Percentiles rank a stretch among this genome's conserved stretches.
Evolutionary conservation across 169 alveolate genomes (phyloP).

Genomic region (Eimeria acervulina): DNA sequence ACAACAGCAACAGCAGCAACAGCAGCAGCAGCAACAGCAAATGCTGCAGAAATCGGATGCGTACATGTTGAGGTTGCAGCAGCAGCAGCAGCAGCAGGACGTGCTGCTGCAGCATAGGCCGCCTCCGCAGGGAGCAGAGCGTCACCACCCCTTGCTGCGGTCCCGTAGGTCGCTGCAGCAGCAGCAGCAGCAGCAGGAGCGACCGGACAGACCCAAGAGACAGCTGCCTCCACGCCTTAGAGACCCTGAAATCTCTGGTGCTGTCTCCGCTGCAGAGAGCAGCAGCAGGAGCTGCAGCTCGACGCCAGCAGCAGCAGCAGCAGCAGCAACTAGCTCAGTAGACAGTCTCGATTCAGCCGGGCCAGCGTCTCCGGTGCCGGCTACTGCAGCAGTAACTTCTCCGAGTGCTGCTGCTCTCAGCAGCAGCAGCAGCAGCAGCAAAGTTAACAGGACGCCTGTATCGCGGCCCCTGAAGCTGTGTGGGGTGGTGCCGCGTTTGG

Average conservation of each 20-base stretch:
- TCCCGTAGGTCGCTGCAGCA: constrained; percentile 34
- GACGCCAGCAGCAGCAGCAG: constrained; percentile 42
- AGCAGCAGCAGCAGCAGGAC: constrained; percentile 14
- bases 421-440: constrained; percentile 10
- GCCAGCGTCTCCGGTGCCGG: neutral
- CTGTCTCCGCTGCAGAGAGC: constrained; percentile 53
- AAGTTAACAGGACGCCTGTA: constrained; percentile 27
- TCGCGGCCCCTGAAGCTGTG: constrained; percentile 12
- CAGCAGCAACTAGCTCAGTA: neutral
- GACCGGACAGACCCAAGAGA: constrained; percentile 44
- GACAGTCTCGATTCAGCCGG: constrained; percentile 27
- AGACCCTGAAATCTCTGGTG: constrained; percentile 22
- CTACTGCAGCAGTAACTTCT: neutral
- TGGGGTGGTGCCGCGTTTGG: constrained; percentile 19
- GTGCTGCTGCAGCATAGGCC: neutral
- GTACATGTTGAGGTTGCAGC: neutral
- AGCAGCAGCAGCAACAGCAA: neutral
- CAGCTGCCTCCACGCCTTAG: constrained; percentile 41
- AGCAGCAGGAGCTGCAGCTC: constrained; percentile 60
- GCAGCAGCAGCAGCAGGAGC: constrained; percentile 34
- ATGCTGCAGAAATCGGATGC: neutral
- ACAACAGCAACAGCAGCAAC: constrained; percentile 5
- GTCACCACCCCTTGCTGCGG: neutral
- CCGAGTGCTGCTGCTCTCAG: neutral
- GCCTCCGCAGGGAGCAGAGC: neutral